Conservation (phyloP, 169 alveolate genomes). For the Miamiensis avidus region DNA sequence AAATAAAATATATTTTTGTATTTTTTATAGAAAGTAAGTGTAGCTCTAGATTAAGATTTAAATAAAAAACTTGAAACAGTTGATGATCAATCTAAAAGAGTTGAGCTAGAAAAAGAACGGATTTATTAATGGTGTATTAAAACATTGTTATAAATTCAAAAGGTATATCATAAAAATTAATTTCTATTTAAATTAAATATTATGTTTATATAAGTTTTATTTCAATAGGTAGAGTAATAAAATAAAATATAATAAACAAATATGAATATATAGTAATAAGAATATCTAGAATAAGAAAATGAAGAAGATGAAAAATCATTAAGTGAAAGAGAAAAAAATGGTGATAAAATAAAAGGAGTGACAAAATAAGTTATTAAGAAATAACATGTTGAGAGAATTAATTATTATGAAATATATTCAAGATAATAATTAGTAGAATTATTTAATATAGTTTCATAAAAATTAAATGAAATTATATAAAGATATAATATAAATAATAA, state of each 20-base stretch:
- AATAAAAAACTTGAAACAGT: slow-evolving; percentile 27
- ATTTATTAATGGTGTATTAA: slow-evolving; percentile 34
- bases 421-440: slow-evolving; percentile 25
- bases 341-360: slow-evolving; percentile 23
- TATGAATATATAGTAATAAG: too few species aligned
- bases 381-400: slow-evolving; percentile 11
- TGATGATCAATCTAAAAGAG: slow-evolving; percentile 39
- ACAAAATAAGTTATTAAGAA: not conserved
- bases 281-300: too few species aligned
- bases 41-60: slow-evolving; percentile 23
- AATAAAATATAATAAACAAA: too few species aligned
- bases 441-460: slow-evolving; percentile 1
- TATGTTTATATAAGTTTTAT: too few species aligned
- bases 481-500: slow-evolving; percentile 5
- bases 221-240: too few species aligned
- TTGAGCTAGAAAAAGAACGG: slow-evolving; percentile 28
- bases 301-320: too few species aligned
- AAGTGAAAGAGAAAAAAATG: too few species aligned
- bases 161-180: too few species aligned
- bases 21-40: not conserved
- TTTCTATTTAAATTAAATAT: too few species aligned
- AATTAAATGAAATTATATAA: slow-evolving; percentile 11
- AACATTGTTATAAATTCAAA: too few species aligned
- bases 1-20: too few species aligned
- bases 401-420: slow-evolving; percentile 26